Base-by-base conservation (phyloP, 169 alveolate genomes). In the Plasmodium reichenowi region DNA sequence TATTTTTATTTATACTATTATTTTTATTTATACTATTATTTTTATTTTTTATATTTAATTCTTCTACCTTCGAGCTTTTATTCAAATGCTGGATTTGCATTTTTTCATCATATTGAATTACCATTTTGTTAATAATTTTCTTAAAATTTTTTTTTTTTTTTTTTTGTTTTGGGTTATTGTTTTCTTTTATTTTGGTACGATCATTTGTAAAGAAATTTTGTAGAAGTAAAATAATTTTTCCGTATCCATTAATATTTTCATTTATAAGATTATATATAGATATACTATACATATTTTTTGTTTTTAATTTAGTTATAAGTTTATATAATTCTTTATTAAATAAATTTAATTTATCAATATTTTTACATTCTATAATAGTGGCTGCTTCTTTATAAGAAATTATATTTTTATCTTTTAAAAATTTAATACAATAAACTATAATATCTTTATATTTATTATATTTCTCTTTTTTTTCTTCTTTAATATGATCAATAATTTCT, bases 261-360 rank as follows among this genome's bases (percentile, higher is more conserved):
- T 76, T 66, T 3, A 78, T 3, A 10, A 78, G 20, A 24, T 78
- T 78, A n/a, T 78, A 78, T 0, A 78, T 58, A 9, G 78, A 78
- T 43, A 78, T 78, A 45, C 89, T 78, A 22, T 78, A 78, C 76
- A 78, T 78, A 66, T 78, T 78, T 64, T 78, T 78, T 5, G 89
- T 78, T 78, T 54, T 56, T 59, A 78, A 26, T 66, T 78, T 78
- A 0, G 89, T 78, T 6, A 78, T 50, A 22, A 78, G 70, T n/a
- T 78, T 78, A 59, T 78, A 24, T 48, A 78, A 13, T 6, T 78
- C 89, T 64, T 78, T 78, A n/a, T 50, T 64, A 43, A 78, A 78
- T 54, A 78, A 59, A 45, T 38, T 66, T 20, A 78, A 20, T 15
- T 66, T 78, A 24, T 78, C 89, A 22, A 78, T 64, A 64, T 78